These are phyloP conservation scores for Sugiyamaella neomexicana DNA, from an alignment of 1,139 yeast genomes.

Conservation along the genomic window DNA sequence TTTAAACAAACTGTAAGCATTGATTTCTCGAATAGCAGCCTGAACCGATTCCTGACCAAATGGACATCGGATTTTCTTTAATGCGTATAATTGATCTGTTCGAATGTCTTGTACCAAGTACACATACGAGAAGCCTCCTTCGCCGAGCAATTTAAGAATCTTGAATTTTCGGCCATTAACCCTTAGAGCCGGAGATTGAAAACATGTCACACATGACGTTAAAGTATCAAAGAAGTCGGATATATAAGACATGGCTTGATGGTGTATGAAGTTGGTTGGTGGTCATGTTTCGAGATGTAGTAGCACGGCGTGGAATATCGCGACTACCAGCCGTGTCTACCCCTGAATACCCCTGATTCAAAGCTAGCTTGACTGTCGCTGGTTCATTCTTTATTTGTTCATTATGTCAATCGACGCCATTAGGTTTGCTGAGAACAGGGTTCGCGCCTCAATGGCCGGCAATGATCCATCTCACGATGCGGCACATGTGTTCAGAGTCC, in stretches of 20 bases:
- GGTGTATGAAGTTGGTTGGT: not conserved
- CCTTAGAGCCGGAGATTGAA: slow-evolving; percentile 40
- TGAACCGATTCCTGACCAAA: slow-evolving; percentile 76
- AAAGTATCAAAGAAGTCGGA: slow-evolving; percentile 36
- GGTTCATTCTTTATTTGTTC: not conserved
- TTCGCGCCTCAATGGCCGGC: slow-evolving; percentile 31
- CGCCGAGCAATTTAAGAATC: slow-evolving; percentile 75
- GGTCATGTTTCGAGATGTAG: not conserved
- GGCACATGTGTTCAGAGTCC: slow-evolving; percentile 38
- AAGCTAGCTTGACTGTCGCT: too few species aligned
- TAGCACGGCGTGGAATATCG: not conserved
- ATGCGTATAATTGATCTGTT: slow-evolving; percentile 59
- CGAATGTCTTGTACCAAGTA: slow-evolving; percentile 63
- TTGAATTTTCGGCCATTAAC: slow-evolving; percentile 41
- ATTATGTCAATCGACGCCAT: not conserved
- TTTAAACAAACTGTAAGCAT: slow-evolving; percentile 68
- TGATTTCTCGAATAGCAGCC: slow-evolving; percentile 73
- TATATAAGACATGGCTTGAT: slow-evolving; percentile 27
- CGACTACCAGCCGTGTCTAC: too few species aligned
- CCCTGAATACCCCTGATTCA: too few species aligned
- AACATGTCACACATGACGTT: slow-evolving; percentile 42
- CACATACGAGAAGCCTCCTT: slow-evolving; percentile 90
- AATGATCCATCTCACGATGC: slow-evolving; percentile 41
- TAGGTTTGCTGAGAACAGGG: slow-evolving; percentile 26
- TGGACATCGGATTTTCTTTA: slow-evolving; percentile 85